Evolutionary conservation across 2,329 filamentous ascomycete genomes (phyloP).

Genomic region (Sphaerostilbella broomeana): DNA sequence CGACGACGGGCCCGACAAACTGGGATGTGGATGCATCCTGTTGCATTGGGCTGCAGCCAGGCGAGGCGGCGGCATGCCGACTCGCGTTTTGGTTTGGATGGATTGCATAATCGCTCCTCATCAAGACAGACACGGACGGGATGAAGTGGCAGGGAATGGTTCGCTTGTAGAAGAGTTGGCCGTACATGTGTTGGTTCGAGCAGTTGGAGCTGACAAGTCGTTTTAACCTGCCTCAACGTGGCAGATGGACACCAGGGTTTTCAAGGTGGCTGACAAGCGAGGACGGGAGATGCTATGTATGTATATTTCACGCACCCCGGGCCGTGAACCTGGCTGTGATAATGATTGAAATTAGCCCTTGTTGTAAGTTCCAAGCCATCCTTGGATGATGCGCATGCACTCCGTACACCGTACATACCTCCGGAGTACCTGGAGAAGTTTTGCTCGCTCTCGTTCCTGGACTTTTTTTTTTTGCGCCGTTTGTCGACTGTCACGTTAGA

Average conservation of each 20-base stretch:
- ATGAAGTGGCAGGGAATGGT: too few relatives aligned
- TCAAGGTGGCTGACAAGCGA: conserved; percentile 2
- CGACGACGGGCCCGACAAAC: neutral
- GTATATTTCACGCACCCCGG: neutral
- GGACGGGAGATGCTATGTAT: conserved; percentile 1
- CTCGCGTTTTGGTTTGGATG: neutral
- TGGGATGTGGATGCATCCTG: neutral
- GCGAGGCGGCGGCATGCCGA: neutral
- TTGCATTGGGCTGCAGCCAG: conserved; percentile 1
- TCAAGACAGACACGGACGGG: too few relatives aligned
- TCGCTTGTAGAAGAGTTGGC: too few relatives aligned
- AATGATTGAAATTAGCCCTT: too few relatives aligned
- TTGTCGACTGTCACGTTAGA: too few relatives aligned
- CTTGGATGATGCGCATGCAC: too few relatives aligned
- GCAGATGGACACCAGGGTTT: neutral
- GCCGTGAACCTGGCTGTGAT: too few relatives aligned
- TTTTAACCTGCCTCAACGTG: conserved; percentile 1
- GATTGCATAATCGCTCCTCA: neutral
- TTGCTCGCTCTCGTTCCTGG: too few relatives aligned
- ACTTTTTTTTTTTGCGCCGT: too few relatives aligned
- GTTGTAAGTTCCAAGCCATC: too few relatives aligned
- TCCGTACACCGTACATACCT: too few relatives aligned
- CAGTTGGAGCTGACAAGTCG: conserved; percentile 4
- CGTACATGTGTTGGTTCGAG: conserved; percentile 5
- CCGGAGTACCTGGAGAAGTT: too few relatives aligned